Base-by-base conservation (phyloP, 345 rosid genomes). In the Geranium brycei region DNA sequence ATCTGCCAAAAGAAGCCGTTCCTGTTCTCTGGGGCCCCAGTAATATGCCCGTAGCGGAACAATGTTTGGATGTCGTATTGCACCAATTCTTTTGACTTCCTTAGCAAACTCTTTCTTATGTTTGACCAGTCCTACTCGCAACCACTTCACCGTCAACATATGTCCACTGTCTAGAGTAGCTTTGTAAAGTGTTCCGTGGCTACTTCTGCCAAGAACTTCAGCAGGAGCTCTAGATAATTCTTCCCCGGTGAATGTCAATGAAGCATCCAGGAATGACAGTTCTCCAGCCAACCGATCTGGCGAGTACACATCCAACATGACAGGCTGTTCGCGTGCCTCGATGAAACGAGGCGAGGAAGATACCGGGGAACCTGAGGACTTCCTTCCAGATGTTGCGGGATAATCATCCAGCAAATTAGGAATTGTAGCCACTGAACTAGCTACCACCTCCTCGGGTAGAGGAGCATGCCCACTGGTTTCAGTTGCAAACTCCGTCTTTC, bases 201-300 rank as follows among this genome's bases (percentile, higher is more conserved):
- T 92, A 82, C 98, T 88, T 80, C 98, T 83, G 30, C 98, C 96
- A 47, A 92, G 91, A 79, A 92, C 96, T 82, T 92, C 96, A 3
- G 98, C 96, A 15, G 96, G 96, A 73, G 98, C 98, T 70, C 88
- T 81, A 67, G 96, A 89, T 75, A 92, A 74, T 70, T 92, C 95
- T 79, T 92, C 98, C 18, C 88, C 91, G 32, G 89, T 92, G 71
- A 92, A 86, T 71, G 78, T 75, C 31, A 87, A 73, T 3, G 95
- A 89, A 65, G 84, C 60, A 69, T 89, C 95, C 40, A 89, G 77
- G 70, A 87, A 89, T 78, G 80, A 84, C 60, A 92, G 77, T 68
- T 92, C 96, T 64, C 98, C 98, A 63, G 88, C 96, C 79, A 92
- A 81, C 68, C 95, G 80, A 76, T 92, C 98, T 0, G 98, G 96